A percentile compares a stretch with the other conserved stretches of the same genome.
Conservation (phyloP, 192 early-diverging fungal genomes). For the Coemansia sp. region DNA sequence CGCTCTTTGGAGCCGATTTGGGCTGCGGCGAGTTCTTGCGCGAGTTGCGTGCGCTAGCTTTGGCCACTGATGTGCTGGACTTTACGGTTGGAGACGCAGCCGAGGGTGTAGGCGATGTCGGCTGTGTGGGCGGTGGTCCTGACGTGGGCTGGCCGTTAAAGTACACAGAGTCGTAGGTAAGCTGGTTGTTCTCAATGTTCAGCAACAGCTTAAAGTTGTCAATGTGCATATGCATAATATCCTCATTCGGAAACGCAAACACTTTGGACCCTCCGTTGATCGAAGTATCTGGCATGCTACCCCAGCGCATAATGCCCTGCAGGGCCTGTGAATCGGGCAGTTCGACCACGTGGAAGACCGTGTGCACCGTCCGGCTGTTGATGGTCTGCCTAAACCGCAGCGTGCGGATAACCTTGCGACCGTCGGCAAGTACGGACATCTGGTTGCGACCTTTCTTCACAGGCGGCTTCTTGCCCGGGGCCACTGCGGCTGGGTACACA, state of each 20-base stretch:
- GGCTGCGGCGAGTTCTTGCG: constrained; percentile 55
- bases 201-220: constrained; percentile 54
- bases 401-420: constrained; percentile 65
- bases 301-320: constrained; percentile 70
- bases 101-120: constrained; percentile 9
- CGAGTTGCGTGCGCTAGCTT: constrained; percentile 32
- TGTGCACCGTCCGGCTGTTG: constrained; percentile 58
- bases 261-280: constrained; percentile 65
- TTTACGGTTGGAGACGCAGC: constrained; percentile 19
- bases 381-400: constrained; percentile 64
- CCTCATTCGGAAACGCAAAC: constrained; percentile 53
- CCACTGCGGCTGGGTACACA: constrained; percentile 36
- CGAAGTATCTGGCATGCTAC: constrained; percentile 62
- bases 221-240: constrained; percentile 53
- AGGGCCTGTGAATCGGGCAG: constrained; percentile 51
- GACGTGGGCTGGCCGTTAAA: constrained; percentile 44
- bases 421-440: constrained; percentile 55
- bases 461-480: constrained; percentile 32
- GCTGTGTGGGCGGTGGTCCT: constrained; percentile 27
- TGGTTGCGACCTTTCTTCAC: constrained; percentile 45
- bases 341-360: constrained; percentile 62
- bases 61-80: constrained; percentile 30
- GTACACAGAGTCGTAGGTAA: constrained; percentile 48
- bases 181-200: constrained; percentile 49
- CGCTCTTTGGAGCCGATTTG: constrained; percentile 18